phyloP scores from a whole-genome alignment of 2,329 filamentous ascomycete species.

The Rutstroemia sp. region DNA sequence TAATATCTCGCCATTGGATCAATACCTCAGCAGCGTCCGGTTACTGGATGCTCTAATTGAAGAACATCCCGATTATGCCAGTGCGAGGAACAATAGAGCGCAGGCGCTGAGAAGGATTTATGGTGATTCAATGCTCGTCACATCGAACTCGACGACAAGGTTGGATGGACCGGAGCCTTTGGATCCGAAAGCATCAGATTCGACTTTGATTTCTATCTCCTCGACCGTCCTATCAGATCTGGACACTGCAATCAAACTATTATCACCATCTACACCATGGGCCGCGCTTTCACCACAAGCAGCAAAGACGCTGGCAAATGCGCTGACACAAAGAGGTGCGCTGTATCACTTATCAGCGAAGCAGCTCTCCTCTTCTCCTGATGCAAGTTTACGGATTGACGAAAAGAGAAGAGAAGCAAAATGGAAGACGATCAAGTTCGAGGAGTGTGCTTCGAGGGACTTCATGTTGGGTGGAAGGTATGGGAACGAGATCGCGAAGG shows the following conservation, averaged over 20 bases:
- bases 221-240: conserved; percentile 44
- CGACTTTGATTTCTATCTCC: conserved; percentile 34
- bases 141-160: background rate
- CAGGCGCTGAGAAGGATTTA: conserved; percentile 57
- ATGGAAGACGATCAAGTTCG: conserved; percentile 43
- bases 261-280: conserved; percentile 44
- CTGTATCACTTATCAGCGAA: conserved; percentile 54
- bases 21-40: conserved; percentile 41
- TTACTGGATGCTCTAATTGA: conserved; percentile 49
- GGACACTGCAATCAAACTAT: conserved; percentile 49
- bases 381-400: conserved; percentile 16
- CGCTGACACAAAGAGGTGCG: conserved; percentile 64
- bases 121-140: conserved; percentile 38
- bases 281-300: conserved; percentile 55
- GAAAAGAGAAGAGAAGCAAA: background rate
- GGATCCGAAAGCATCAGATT: conserved; percentile 36
- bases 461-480: conserved; percentile 58
- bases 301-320: conserved; percentile 58
- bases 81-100: conserved; percentile 66
- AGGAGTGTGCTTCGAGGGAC: conserved; percentile 54
- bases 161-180: conserved; percentile 5
- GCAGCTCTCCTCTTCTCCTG: conserved; percentile 9
- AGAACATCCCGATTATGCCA: conserved; percentile 58
- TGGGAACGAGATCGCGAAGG: conserved; percentile 58
- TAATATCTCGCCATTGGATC: conserved; percentile 28